phyloP scores from a whole-genome alignment of 108 stramenopile species.

The Cyclostephanos invisitatus region DNA sequence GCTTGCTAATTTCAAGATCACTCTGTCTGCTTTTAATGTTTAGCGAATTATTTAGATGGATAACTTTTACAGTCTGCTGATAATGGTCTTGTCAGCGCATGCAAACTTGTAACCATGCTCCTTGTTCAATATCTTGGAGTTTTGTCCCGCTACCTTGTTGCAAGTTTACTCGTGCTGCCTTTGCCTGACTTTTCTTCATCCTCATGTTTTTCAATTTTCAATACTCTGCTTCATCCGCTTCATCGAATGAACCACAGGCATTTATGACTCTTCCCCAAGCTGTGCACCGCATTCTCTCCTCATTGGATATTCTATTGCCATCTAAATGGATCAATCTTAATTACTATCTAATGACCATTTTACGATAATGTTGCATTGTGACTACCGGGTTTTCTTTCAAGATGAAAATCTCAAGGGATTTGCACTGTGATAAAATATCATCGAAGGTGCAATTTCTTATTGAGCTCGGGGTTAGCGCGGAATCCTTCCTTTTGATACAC shows the following conservation, averaged over 20 bases:
- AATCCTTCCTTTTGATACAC: slow-evolving; percentile 53
- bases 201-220: slow-evolving; percentile 28
- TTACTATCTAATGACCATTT: slow-evolving; percentile 57
- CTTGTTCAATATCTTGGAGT: too few species aligned
- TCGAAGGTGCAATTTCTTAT: slow-evolving; percentile 76
- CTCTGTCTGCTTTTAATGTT: too few species aligned
- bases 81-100: too few species aligned
- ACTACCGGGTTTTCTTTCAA: slow-evolving; percentile 74
- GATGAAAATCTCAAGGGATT: slow-evolving; percentile 68
- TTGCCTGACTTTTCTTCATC: slow-evolving; percentile 5
- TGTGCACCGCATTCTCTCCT: slow-evolving; percentile 64
- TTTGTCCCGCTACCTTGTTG: neutral
- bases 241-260: slow-evolving; percentile 31
- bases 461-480: slow-evolving; percentile 59
- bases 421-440: slow-evolving; percentile 43
- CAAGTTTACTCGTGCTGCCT: neutral
- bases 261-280: slow-evolving; percentile 69
- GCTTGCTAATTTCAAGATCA: too few species aligned
- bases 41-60: too few species aligned
- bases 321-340: slow-evolving; percentile 61
- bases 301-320: slow-evolving; percentile 73
- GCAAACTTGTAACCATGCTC: too few species aligned
- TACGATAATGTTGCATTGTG: slow-evolving; percentile 76
- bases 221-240: slow-evolving; percentile 33
- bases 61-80: too few species aligned